Conservation (phyloP, 192 early-diverging fungal genomes). For the Backusella psychrophila region DNA sequence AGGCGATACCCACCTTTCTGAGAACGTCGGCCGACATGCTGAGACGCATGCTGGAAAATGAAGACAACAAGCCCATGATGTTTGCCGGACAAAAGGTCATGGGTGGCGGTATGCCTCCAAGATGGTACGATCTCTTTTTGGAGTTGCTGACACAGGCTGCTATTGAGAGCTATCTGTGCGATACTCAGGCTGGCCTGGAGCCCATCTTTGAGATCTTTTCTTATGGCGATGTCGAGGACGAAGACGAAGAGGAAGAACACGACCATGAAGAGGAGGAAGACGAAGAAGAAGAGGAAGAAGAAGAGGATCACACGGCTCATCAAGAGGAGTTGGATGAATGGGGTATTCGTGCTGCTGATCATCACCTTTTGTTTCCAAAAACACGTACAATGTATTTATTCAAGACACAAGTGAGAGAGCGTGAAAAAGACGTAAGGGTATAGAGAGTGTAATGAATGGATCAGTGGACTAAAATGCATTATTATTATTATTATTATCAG, state of each 20-base stretch:
- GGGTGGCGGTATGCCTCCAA: constrained; percentile 42
- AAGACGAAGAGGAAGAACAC: constrained; percentile 30
- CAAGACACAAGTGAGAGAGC: constrained; percentile 38
- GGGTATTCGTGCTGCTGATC: constrained; percentile 44
- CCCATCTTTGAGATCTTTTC: constrained; percentile 52
- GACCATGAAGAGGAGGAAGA: constrained; percentile 13
- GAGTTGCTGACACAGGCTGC: constrained; percentile 55
- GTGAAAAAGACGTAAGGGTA: constrained; percentile 27
- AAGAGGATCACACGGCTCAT: constrained; percentile 20
- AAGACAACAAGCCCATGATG: constrained; percentile 20
- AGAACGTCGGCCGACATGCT: constrained; percentile 48
- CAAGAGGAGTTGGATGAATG: constrained; percentile 37
- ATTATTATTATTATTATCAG: constrained; percentile 2
- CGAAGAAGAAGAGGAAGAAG: constrained; percentile 14
- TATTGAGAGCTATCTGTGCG: constrained; percentile 52
- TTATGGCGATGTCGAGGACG: constrained; percentile 47
- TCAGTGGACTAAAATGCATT: no score
- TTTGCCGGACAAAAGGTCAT: constrained; percentile 39
- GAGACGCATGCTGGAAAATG: constrained; percentile 27
- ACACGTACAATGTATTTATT: constrained; percentile 44
- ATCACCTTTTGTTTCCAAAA: constrained; percentile 45
- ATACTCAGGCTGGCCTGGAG: constrained; percentile 43
- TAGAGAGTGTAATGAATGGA: background rate
- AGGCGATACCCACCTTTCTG: constrained; percentile 50
- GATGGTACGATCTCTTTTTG: constrained; percentile 54